Evolutionary conservation across 2,329 filamentous ascomycete species (phyloP).

Genomic region (Penicillium sp.): DNA sequence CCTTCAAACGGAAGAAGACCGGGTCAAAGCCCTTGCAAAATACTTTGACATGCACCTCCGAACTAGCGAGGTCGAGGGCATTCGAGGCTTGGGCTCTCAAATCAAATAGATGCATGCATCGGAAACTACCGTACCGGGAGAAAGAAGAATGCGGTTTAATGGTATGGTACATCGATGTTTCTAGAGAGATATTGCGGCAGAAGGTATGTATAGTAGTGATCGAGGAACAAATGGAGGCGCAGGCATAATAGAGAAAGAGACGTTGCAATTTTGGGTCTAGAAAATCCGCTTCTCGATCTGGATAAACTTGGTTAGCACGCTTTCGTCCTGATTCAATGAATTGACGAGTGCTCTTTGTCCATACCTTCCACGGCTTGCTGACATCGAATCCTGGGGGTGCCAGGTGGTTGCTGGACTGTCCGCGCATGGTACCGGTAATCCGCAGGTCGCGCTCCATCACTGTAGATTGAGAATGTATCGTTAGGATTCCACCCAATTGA

Average conservation of each 20-base stretch:
- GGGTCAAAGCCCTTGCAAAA: slow-evolving; percentile 58
- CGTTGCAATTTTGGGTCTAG: slow-evolving; percentile 38
- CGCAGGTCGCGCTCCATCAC: slow-evolving; percentile 72
- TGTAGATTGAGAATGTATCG: slow-evolving; percentile 44
- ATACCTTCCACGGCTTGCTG: slow-evolving; percentile 72
- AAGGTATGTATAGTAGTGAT: slow-evolving; percentile 32
- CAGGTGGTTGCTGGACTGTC: slow-evolving; percentile 64
- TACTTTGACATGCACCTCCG: slow-evolving; percentile 61
- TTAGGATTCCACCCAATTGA: slow-evolving; percentile 21
- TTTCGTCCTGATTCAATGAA: not conserved
- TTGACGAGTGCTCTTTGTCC: slow-evolving; percentile 10
- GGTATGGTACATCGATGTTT: slow-evolving; percentile 35
- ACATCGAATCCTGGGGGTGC: slow-evolving; percentile 69
- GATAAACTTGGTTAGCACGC: slow-evolving; percentile 27
- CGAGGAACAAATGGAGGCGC: slow-evolving; percentile 30
- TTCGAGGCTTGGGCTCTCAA: slow-evolving; percentile 58
- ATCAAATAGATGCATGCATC: slow-evolving; percentile 38
- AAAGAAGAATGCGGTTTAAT: slow-evolving; percentile 11
- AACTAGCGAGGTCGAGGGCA: slow-evolving; percentile 57
- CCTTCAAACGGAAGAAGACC: slow-evolving; percentile 60
- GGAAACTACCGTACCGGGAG: slow-evolving; percentile 18
- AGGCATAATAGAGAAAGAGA: slow-evolving; percentile 31
- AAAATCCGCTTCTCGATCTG: slow-evolving; percentile 51
- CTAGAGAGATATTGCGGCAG: slow-evolving; percentile 31
- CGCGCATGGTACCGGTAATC: slow-evolving; percentile 66